These are phyloP conservation scores for Huntiella abstrusa DNA, from an alignment of 2,329 filamentous ascomycete genomes.

Conservation along the genomic window DNA sequence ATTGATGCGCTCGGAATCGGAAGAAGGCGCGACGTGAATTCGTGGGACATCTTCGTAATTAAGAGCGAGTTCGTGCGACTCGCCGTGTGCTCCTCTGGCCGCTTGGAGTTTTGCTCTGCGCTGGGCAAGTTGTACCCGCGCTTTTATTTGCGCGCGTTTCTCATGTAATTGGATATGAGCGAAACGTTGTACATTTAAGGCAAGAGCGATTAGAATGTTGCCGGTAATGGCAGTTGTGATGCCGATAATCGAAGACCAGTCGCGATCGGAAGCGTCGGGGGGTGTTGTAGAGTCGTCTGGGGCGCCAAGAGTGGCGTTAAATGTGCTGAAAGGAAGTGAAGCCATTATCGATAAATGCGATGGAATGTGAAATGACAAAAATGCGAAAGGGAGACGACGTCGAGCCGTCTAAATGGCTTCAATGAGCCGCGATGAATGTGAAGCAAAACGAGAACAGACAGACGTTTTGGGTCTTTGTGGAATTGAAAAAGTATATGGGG, in stretches of 20 bases:
- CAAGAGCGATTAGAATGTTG: conserved; percentile 85
- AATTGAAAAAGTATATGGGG: no score
- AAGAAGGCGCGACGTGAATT: no score
- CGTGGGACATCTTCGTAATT: no score
- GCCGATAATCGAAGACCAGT: conserved; percentile 89
- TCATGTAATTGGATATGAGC: conserved; percentile 72
- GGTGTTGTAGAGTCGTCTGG: conserved; percentile 1
- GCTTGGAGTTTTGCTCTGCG: conserved; percentile 20
- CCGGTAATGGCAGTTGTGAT: conserved; percentile 84
- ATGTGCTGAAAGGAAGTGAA: neutral
- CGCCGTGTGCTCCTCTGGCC: neutral
- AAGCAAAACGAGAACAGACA: no score
- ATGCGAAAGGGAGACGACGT: no score
- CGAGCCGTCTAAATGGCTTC: no score
- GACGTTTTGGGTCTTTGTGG: no score
- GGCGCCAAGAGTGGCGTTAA: conserved; percentile 8
- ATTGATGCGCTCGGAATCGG: conserved; percentile 1
- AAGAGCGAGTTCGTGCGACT: conserved; percentile 2
- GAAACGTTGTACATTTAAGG: conserved; percentile 90
- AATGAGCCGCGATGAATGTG: no score
- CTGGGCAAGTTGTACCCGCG: conserved; percentile 33
- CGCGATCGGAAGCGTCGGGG: conserved; percentile 24
- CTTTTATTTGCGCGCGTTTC: conserved; percentile 41
- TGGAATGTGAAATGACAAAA: neutral
- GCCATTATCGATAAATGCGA: neutral